phyloP scores from a whole-genome alignment of 2,329 filamentous ascomycete genomes.

The Monilinia fructigena region DNA sequence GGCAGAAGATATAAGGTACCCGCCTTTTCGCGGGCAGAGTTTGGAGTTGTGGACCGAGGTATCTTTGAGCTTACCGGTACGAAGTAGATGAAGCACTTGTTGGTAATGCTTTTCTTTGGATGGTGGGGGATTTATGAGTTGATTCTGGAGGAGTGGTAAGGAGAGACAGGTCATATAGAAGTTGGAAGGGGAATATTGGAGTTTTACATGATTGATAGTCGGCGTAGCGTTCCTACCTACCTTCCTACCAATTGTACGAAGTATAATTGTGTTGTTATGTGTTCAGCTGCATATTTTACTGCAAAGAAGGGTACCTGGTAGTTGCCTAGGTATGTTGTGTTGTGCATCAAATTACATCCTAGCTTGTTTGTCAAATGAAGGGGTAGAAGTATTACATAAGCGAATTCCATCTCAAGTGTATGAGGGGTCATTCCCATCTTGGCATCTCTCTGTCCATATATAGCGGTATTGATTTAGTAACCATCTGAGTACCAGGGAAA shows the following conservation, averaged over 20 bases:
- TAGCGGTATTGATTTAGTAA: background rate
- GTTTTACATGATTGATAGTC: too few relatives aligned
- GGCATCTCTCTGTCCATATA: background rate
- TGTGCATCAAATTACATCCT: background rate
- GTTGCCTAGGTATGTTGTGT: too few relatives aligned
- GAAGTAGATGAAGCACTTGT: background rate
- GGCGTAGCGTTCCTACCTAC: too few relatives aligned
- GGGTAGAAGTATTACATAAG: conserved; percentile 12
- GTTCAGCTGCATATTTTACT: background rate
- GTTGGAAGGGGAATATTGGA: background rate
- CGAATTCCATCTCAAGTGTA: background rate
- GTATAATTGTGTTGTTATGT: background rate
- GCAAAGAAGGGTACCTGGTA: background rate
- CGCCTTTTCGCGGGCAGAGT: conserved; percentile 3
- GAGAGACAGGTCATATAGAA: background rate
- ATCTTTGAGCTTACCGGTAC: background rate
- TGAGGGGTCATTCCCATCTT: background rate
- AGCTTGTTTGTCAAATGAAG: conserved; percentile 3
- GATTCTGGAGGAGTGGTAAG: background rate
- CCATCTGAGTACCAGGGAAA: background rate
- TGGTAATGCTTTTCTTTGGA: background rate
- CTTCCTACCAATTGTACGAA: too few relatives aligned
- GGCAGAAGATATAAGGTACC: background rate
- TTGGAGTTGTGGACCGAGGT: conserved; percentile 2
- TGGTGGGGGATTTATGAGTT: background rate